phyloP scores from a whole-genome alignment of 495 filamentous ascomycete genomes.

The Aspergillus funiculosus region DNA sequence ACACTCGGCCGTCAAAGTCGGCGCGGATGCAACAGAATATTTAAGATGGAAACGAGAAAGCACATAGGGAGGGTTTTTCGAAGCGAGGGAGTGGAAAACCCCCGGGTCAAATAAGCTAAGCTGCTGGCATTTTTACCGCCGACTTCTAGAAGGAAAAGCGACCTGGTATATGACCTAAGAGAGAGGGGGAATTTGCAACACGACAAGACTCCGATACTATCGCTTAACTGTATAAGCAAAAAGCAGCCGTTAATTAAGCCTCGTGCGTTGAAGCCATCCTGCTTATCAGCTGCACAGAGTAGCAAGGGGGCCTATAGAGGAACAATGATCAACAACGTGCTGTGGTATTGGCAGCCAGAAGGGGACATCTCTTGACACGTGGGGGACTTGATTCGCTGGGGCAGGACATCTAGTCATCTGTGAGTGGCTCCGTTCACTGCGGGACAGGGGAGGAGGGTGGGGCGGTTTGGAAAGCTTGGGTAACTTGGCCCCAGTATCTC shows the following conservation, averaged over 20 bases:
- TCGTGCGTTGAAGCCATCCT: slow-evolving; percentile 1
- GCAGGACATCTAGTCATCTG: too few species aligned
- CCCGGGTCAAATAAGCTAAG: neutral
- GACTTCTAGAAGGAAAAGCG: too few species aligned
- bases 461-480: slow-evolving; percentile 8
- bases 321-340: slow-evolving; percentile 32
- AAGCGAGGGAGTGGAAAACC: neutral
- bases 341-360: slow-evolving; percentile 17
- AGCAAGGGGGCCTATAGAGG: slow-evolving; percentile 30
- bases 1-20: too few species aligned
- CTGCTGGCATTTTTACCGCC: neutral
- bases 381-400: slow-evolving; percentile 29
- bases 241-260: neutral
- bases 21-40: too few species aligned
- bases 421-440: too few species aligned
- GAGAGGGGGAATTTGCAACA: slow-evolving; percentile 3
- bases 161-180: too few species aligned
- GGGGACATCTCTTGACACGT: slow-evolving; percentile 30
- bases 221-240: neutral
- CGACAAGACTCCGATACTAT: neutral
- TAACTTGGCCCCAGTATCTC: slow-evolving; percentile 2
- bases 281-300: slow-evolving; percentile 16
- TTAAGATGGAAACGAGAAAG: too few species aligned
- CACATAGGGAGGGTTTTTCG: too few species aligned
- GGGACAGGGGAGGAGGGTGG: too few species aligned